These are phyloP conservation scores for Aspergillus steynii DNA, from an alignment of 495 filamentous ascomycete genomes.

Conservation along the genomic window DNA sequence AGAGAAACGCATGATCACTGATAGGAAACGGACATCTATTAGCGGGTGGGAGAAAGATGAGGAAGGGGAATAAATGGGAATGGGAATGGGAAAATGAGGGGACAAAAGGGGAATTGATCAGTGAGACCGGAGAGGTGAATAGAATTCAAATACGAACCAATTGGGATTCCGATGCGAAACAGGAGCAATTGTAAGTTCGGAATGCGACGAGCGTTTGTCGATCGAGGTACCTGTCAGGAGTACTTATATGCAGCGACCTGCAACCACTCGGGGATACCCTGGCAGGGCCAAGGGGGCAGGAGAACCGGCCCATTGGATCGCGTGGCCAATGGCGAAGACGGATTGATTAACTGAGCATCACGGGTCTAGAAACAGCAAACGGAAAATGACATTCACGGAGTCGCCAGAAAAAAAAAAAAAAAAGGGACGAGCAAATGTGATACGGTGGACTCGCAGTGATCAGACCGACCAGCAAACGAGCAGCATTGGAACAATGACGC, in stretches of 20 bases:
- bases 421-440: background rate
- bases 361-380: slow-evolving; percentile 2
- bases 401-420: background rate
- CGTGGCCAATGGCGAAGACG: background rate
- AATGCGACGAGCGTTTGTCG: background rate
- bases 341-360: slow-evolving; percentile 4
- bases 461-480: background rate
- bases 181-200: background rate
- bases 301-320: background rate
- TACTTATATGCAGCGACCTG: slow-evolving; percentile 6
- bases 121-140: background rate
- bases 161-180: background rate
- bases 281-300: too few species aligned
- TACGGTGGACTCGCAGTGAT: background rate
- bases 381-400: background rate
- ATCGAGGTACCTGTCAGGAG: background rate
- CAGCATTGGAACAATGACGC: background rate
- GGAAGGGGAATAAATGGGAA: background rate
- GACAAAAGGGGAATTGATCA: background rate
- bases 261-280: too few species aligned
- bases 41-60: background rate
- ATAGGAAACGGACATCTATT: background rate
- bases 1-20: slow-evolving; percentile 30
- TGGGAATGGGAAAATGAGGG: background rate
- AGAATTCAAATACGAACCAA: slow-evolving; percentile 1